Conservation (phyloP, 129 eudicot genomes). For the Artemisia argyi region DNA sequence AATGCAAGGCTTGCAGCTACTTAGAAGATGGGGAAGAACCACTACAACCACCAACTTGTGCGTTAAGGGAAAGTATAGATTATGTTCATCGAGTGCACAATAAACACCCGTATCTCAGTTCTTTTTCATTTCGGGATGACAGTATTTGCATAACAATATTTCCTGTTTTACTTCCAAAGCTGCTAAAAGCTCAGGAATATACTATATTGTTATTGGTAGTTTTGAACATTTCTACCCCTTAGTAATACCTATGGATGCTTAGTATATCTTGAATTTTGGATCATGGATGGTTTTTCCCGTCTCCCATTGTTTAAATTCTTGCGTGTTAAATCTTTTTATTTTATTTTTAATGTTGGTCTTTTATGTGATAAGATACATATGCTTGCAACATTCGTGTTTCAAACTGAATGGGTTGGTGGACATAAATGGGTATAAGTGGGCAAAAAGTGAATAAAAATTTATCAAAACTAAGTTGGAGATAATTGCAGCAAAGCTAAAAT, state of each 20-base stretch:
- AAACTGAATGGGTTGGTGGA: too few species aligned
- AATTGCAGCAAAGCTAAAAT: too few species aligned
- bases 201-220: slow-evolving; percentile 22
- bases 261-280: slow-evolving; percentile 23
- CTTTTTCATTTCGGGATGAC: slow-evolving; percentile 23
- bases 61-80: background rate
- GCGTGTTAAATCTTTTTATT: background rate
- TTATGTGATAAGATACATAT: too few species aligned
- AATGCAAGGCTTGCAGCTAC: too few species aligned
- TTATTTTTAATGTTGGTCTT: background rate
- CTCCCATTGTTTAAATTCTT: background rate
- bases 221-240: slow-evolving; percentile 3
- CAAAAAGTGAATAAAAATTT: too few species aligned
- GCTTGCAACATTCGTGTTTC: too few species aligned
- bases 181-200: slow-evolving; percentile 20
- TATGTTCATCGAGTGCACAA: slow-evolving; percentile 32
- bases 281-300: slow-evolving; percentile 14
- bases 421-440: too few species aligned
- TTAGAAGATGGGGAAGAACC: too few species aligned
- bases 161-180: slow-evolving; percentile 23
- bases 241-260: slow-evolving; percentile 22
- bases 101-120: slow-evolving; percentile 33
- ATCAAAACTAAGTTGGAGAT: too few species aligned
- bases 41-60: too few species aligned
- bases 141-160: slow-evolving; percentile 32